A percentile compares a stretch with the other conserved stretches of the same genome.
phyloP scores from a whole-genome alignment of 192 early-diverging fungal genomes.

The Coemansia sp. region DNA sequence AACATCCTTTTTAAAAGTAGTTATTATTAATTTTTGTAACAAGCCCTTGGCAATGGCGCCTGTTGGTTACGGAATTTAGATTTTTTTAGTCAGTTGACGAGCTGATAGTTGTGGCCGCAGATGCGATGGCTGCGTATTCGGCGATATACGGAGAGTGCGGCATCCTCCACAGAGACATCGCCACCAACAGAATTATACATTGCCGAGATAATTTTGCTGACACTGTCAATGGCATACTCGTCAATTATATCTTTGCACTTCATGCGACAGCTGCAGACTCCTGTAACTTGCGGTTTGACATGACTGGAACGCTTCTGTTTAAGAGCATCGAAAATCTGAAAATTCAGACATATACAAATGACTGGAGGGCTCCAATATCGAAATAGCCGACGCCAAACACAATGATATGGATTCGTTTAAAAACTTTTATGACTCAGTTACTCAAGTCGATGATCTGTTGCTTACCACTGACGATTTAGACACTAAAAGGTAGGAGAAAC shows the following conservation, averaged over 20 bases:
- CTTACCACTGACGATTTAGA: too few relatives aligned
- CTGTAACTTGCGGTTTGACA: not conserved
- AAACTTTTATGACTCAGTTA: too few relatives aligned
- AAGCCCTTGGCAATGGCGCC: not conserved
- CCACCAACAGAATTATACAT: constrained; percentile 29
- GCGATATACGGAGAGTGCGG: not conserved
- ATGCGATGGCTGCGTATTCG: constrained; percentile 10
- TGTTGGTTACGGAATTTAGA: not conserved
- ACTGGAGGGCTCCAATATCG: not conserved
- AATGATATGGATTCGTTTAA: too few relatives aligned
- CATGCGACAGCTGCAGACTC: not conserved
- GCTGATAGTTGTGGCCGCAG: not conserved
- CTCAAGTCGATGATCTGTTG: too few relatives aligned
- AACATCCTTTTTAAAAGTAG: not conserved
- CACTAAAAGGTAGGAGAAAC: too few relatives aligned
- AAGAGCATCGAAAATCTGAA: constrained; percentile 35
- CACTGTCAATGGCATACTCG: constrained; percentile 18
- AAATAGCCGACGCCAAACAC: too few relatives aligned
- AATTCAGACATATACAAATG: not conserved
- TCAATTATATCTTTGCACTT: constrained; percentile 22
- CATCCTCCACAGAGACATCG: constrained; percentile 1
- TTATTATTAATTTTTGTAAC: not conserved
- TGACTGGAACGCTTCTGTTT: constrained; percentile 24
- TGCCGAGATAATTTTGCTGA: not conserved
- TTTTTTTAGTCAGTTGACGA: not conserved